Evolutionary conservation across 2,329 filamentous ascomycete species (phyloP).

Genomic region (Spiromastix sp.): DNA sequence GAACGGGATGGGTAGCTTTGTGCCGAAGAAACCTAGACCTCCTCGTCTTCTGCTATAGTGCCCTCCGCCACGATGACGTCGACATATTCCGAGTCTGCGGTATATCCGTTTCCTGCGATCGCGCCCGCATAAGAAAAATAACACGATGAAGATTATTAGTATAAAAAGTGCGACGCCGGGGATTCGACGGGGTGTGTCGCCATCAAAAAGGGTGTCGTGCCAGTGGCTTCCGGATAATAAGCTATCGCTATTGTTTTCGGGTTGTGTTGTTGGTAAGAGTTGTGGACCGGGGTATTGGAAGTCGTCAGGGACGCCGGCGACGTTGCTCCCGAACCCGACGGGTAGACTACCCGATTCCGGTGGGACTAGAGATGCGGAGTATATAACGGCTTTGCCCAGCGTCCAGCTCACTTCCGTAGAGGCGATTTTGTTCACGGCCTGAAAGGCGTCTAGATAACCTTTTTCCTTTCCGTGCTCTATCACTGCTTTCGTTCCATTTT

Average conservation of each 20-base stretch:
- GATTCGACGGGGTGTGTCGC: conserved; percentile 56
- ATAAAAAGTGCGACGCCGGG: conserved; percentile 70
- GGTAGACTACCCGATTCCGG: conserved; percentile 54
- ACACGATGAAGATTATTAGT: conserved; percentile 56
- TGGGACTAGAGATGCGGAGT: conserved; percentile 80
- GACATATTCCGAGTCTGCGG: conserved; percentile 38
- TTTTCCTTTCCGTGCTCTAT: conserved; percentile 59
- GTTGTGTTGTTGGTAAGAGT: conserved; percentile 22
- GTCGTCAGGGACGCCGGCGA: conserved; percentile 55
- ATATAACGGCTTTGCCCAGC: conserved; percentile 89
- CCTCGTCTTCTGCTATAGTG: conserved; percentile 22
- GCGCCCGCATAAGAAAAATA: conserved; percentile 67
- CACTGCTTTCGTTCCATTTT: conserved; percentile 64
- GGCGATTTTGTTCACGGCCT: conserved; percentile 85
- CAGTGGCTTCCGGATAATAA: conserved; percentile 41
- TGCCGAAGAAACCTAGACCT: conserved; percentile 54
- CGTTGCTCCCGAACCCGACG: conserved; percentile 88
- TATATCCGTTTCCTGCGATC: conserved; percentile 58
- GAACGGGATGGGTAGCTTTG: conserved; percentile 32
- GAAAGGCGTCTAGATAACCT: conserved; percentile 75
- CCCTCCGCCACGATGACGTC: conserved; percentile 29
- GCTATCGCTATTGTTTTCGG: conserved; percentile 21
- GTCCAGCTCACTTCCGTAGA: conserved; percentile 95
- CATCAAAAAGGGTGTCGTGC: conserved; percentile 53
- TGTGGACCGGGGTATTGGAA: conserved; percentile 62